Evolutionary conservation across 2,329 filamentous ascomycete species (phyloP).

Genomic region (Fusarium chuoi): DNA sequence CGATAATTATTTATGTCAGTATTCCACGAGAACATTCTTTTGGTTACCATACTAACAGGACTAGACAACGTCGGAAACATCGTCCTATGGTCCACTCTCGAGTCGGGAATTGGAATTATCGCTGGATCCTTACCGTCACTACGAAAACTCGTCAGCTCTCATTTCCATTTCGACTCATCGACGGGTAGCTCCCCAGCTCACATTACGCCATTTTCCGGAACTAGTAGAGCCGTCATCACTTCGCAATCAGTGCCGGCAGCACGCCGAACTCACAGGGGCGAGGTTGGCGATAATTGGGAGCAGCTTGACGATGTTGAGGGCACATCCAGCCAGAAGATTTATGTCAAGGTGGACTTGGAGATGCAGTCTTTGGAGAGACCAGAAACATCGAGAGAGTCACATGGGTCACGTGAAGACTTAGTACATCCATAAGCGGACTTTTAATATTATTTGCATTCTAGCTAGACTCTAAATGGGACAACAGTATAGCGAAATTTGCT

Average conservation of each 20-base stretch:
- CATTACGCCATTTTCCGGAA: background rate
- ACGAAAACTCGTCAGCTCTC: conserved; percentile 7
- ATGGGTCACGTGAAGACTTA: background rate
- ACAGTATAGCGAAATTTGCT: background rate
- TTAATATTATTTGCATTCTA: background rate
- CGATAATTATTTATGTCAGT: conserved; percentile 15
- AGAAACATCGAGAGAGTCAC: background rate
- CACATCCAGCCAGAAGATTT: background rate
- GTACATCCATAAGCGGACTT: background rate
- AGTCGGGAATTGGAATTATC: conserved; percentile 31
- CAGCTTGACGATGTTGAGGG: background rate
- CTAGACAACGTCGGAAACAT: conserved; percentile 21
- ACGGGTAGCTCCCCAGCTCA: background rate
- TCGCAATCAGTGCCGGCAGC: background rate
- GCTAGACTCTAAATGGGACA: background rate
- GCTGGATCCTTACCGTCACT: conserved; percentile 26
- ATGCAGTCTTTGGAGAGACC: conserved; percentile 4
- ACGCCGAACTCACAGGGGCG: background rate
- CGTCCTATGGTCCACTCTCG: conserved; percentile 24
- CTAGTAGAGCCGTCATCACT: background rate
- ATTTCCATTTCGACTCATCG: conserved; percentile 1
- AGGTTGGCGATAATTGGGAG: background rate
- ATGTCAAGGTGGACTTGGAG: conserved; percentile 14
- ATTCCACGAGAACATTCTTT: rapidly evolving
- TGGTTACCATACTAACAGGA: background rate